These are phyloP conservation scores for Trichosanthes truncata DNA, from an alignment of 306 rosid genomes.

Conservation along the genomic window DNA sequence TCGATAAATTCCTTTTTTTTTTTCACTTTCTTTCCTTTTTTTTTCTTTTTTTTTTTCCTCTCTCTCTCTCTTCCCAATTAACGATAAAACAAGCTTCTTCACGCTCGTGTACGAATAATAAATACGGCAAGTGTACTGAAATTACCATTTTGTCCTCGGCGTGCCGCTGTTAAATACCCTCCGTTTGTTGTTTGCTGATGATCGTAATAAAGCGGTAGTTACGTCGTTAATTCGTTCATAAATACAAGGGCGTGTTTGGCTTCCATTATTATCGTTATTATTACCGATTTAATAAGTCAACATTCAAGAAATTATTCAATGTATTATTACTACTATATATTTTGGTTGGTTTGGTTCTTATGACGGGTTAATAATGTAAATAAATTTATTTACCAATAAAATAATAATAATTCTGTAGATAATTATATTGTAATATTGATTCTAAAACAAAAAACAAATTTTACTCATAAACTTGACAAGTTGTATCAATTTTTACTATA, in stretches of 20 bases:
- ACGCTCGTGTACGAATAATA: conserved; percentile 69
- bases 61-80: conserved; percentile 9
- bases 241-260: conserved; percentile 8
- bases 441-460: not conserved
- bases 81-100: conserved; percentile 29
- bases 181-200: not conserved
- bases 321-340: not conserved
- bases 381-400: not conserved
- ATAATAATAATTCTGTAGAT: not conserved
- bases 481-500: no score
- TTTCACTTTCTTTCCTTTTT: not conserved
- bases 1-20: conserved; percentile 23
- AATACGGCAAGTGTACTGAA: not conserved
- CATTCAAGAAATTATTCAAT: not conserved
- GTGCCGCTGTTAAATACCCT: conserved; percentile 8
- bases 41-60: not conserved
- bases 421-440: not conserved
- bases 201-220: conserved; percentile 10
- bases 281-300: not conserved
- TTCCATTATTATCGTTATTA: conserved; percentile 6
- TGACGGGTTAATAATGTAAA: not conserved
- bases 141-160: conserved; percentile 44
- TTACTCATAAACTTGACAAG: no score
- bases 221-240: conserved; percentile 7
- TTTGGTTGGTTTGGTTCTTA: not conserved